Evolutionary conservation across 2,329 filamentous ascomycete species (phyloP), one percentile per base, ranked within the genome.

Genomic region (Pseudomassariella vexata): DNA sequence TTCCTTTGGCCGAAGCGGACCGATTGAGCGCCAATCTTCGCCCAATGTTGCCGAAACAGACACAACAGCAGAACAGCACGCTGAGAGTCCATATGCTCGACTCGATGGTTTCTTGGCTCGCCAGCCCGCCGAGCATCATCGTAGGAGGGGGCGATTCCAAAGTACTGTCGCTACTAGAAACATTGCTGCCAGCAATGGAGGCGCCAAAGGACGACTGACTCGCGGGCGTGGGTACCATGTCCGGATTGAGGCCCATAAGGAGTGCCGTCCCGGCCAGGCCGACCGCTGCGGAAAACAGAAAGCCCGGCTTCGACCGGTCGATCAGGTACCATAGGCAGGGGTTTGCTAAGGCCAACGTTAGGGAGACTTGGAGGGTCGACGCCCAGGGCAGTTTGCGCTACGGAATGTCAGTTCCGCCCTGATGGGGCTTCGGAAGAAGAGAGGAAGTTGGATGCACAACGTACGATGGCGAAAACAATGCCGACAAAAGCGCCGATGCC

Each of bases 1-100:
- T 52, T 3, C 65, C 65, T 36, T 59, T 62, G n/a, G 49, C 56
- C 1, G 49, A 55, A 2, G 58, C 56, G n/a, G 58, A 56, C 35
- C 50, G 54, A 15, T 62, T 69, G 41, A 76, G 60, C n/a, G 81
- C 79, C 42, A 96, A 61, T 40, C 85, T 72, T 41, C 92, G 71
- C 9, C 92, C 92, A 51, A 98, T 87, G 53, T 95, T 96, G 9
- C 92, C 92, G 66, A 98, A 95, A 60, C 89, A 95, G 8, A 96
- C 77, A 46, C 86, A 88, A 50, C 86, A 94, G 60, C 92, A 95
- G 55, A 95, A 98, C 30, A 98, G 62, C 17, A 96, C 88, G 51
- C 87, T 95, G 16, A 90, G 70, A 50, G 95, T 82, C 90, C 92
- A 98, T 5, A 88, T 85, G 9, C 79, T 81, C 12, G 83, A 73